These are phyloP conservation scores for Nicotiana otophora DNA, from an alignment of 257 asterid genomes.

Conservation along the genomic window DNA sequence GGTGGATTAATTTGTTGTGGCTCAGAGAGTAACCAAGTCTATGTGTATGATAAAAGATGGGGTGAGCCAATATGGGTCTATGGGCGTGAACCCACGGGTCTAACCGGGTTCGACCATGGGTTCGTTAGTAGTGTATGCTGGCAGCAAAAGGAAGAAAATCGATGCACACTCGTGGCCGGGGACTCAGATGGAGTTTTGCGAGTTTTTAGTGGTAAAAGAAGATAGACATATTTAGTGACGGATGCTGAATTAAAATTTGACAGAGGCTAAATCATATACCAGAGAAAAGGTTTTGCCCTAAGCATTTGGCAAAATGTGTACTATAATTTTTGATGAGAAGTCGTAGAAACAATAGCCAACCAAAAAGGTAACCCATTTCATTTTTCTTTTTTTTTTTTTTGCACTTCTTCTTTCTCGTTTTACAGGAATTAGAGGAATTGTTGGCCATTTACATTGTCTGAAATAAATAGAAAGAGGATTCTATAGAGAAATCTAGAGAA, in stretches of 20 bases:
- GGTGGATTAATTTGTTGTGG: constrained; percentile 86
- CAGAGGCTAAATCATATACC: too few species aligned
- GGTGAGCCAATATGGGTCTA: constrained; percentile 70
- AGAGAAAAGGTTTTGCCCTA: neutral
- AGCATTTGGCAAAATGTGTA: neutral
- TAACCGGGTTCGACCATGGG: constrained; percentile 12
- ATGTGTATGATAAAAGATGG: constrained; percentile 87
- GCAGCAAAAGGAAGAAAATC: constrained; percentile 60
- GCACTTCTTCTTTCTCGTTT: neutral
- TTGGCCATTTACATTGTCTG: neutral
- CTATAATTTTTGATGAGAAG: neutral
- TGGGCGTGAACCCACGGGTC: constrained; percentile 28
- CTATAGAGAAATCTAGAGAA: neutral
- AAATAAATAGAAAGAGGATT: neutral
- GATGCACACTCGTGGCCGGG: constrained; percentile 77
- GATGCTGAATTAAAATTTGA: neutral
- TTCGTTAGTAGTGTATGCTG: constrained; percentile 83
- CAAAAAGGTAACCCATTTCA: neutral
- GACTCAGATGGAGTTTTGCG: constrained; percentile 80
- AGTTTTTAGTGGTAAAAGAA: constrained; percentile 49
- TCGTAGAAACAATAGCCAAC: neutral
- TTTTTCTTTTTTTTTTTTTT: neutral
- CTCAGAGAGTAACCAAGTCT: constrained; percentile 67
- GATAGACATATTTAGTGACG: neutral
- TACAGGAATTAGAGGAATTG: too few species aligned